Evolutionary conservation across 129 eudicot species (phyloP).

Genomic region (Kitagawia praeruptora): DNA sequence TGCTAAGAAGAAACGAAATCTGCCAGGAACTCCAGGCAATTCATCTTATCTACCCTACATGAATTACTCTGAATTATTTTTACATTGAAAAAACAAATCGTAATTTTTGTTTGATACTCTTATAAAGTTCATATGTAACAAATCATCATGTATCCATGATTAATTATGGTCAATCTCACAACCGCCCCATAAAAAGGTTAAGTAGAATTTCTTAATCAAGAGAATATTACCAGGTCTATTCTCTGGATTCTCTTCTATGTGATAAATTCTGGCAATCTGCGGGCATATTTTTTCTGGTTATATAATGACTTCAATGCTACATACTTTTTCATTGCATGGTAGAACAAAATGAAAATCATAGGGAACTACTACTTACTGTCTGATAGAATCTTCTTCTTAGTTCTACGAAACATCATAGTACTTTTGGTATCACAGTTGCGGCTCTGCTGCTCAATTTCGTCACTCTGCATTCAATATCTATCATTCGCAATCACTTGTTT

Average conservation of each 20-base stretch:
- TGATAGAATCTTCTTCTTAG: neutral
- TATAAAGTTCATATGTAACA: no score
- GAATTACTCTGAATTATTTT: neutral
- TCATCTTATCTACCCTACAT: neutral
- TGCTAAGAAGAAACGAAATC: constrained; percentile 62
- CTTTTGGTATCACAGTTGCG: neutral
- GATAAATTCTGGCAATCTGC: neutral
- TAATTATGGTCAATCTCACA: neutral
- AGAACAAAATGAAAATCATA: neutral
- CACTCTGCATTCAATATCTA: neutral
- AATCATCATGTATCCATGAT: no score
- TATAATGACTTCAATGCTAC: neutral
- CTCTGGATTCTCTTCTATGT: neutral
- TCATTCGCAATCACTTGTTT: neutral
- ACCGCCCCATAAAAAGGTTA: neutral
- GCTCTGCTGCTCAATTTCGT: neutral
- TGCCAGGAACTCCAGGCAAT: constrained; percentile 84
- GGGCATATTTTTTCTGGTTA: neutral
- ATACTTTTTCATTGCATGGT: neutral
- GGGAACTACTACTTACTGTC: neutral
- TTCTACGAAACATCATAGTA: neutral
- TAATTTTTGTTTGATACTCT: neutral
- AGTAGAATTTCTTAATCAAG: neutral
- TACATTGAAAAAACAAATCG: no score
- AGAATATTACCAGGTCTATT: neutral